phyloP scores from a whole-genome alignment of 257 asterid genomes.

The Nicotiana otophora region DNA sequence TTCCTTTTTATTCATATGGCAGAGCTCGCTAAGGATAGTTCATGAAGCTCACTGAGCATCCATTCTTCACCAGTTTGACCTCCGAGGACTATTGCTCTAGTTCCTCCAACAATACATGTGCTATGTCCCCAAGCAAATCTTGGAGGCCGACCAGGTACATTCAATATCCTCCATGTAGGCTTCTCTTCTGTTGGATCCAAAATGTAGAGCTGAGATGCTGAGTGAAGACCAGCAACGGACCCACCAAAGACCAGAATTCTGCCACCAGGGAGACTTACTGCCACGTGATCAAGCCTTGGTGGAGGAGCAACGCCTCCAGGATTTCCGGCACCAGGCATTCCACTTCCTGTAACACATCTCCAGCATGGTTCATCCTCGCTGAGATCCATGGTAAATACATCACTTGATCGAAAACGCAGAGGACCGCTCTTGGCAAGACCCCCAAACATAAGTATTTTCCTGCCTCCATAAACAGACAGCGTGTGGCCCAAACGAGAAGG shows the following conservation, averaged over 20 bases:
- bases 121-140: slow-evolving; percentile 95
- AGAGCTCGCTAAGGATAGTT: slow-evolving; percentile 70
- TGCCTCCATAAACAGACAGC: slow-evolving; percentile 68
- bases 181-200: slow-evolving; percentile 93
- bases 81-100: slow-evolving; percentile 85
- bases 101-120: slow-evolving; percentile 90
- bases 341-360: slow-evolving; percentile 86
- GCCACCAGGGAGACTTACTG: slow-evolving; percentile 88
- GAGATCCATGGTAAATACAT: slow-evolving; percentile 87
- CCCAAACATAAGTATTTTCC: slow-evolving; percentile 90
- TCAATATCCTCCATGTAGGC: slow-evolving; percentile 93
- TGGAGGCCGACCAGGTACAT: slow-evolving; percentile 83
- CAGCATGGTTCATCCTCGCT: slow-evolving; percentile 89
- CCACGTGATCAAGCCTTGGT: slow-evolving; percentile 95
- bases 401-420: slow-evolving; percentile 83
- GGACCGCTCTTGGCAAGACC: slow-evolving; percentile 83
- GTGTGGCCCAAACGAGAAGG: slow-evolving; percentile 94
- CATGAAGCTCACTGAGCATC: slow-evolving; percentile 90
- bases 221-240: slow-evolving; percentile 95
- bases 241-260: slow-evolving; percentile 84
- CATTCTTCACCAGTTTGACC: slow-evolving; percentile 96
- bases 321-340: slow-evolving; percentile 94
- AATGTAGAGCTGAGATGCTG: slow-evolving; percentile 87
- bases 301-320: slow-evolving; percentile 97
- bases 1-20: slow-evolving; percentile 17